These are phyloP conservation scores for Colletotrichum gloeosporioides DNA, from an alignment of 2,329 filamentous ascomycete genomes.

Conservation along the genomic window DNA sequence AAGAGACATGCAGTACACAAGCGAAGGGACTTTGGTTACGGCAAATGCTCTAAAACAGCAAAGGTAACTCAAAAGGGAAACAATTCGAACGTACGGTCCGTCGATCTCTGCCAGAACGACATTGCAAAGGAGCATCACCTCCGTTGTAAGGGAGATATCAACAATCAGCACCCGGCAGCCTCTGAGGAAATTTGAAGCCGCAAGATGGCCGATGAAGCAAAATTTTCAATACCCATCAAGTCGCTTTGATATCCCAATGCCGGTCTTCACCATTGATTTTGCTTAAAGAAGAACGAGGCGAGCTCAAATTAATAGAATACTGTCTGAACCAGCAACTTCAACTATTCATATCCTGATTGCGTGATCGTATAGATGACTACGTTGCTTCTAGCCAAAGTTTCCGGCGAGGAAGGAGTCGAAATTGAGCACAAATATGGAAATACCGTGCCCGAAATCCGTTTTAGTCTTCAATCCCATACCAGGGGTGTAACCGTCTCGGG, in stretches of 20 bases:
- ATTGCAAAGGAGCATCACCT: accelerated
- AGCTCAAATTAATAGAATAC: not conserved
- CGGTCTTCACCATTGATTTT: not conserved
- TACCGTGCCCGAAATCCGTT: not conserved
- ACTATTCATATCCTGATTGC: not conserved
- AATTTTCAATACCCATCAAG: not conserved
- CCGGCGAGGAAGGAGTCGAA: not conserved
- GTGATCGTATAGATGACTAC: not conserved
- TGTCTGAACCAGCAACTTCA: not conserved
- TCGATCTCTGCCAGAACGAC: not conserved
- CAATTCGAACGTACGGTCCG: not conserved
- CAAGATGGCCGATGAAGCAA: not conserved
- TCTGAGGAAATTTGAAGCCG: accelerated
- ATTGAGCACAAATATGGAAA: not conserved
- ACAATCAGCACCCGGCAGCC: not conserved
- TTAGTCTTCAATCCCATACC: not conserved
- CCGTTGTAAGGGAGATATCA: not conserved
- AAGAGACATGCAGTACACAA: not conserved
- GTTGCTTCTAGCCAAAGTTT: not conserved
- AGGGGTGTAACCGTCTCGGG: not conserved
- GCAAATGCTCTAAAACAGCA: not conserved
- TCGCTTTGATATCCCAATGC: not conserved
- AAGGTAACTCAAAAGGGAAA: not conserved
- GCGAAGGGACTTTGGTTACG: not conserved
- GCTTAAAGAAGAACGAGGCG: not conserved